These are phyloP conservation scores for Lasiosphaeris hirsuta DNA, from an alignment of 495 filamentous ascomycete genomes.

Conservation along the genomic window DNA sequence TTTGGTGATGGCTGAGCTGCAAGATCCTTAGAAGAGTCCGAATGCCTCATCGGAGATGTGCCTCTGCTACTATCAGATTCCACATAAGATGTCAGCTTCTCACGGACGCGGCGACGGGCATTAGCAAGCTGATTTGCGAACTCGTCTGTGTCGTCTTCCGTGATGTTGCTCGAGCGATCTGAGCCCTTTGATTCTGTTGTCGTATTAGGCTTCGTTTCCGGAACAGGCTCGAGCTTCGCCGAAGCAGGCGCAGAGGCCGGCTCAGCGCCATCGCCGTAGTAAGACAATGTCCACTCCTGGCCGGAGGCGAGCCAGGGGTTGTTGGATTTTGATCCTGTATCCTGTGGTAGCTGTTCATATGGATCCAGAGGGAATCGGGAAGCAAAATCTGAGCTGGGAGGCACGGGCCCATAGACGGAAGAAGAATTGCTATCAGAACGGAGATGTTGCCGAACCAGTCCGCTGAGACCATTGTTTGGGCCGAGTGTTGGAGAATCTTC, in stretches of 20 bases:
- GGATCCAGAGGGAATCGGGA: slow-evolving; percentile 39
- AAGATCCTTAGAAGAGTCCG: slow-evolving; percentile 41
- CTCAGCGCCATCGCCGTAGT: slow-evolving; percentile 28
- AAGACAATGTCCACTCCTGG: slow-evolving; percentile 42
- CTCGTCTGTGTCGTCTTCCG: slow-evolving; percentile 63
- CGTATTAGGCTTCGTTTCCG: slow-evolving; percentile 19
- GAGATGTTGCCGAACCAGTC: slow-evolving; percentile 82
- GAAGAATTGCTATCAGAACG: slow-evolving; percentile 78
- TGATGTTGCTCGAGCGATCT: slow-evolving; percentile 31
- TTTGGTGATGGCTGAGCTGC: slow-evolving; percentile 45
- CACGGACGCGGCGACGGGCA: slow-evolving; percentile 72
- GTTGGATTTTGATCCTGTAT: slow-evolving; percentile 35
- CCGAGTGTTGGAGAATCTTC: slow-evolving; percentile 80
- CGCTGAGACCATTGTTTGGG: slow-evolving; percentile 65
- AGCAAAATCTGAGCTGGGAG: slow-evolving; percentile 28
- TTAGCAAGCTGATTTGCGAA: slow-evolving; percentile 78
- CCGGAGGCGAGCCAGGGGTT: slow-evolving; percentile 54
- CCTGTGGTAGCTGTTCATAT: slow-evolving; percentile 20
- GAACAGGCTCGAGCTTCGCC: slow-evolving; percentile 9
- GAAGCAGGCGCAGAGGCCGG: slow-evolving; percentile 10
- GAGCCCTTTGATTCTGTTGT: slow-evolving; percentile 28
- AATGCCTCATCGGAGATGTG: slow-evolving; percentile 50
- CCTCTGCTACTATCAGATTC: slow-evolving; percentile 57
- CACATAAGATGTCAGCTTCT: slow-evolving; percentile 71
- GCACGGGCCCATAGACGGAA: slow-evolving; percentile 58